These are phyloP conservation scores for Posidonia australis DNA, from an alignment of 106 monocot genomes.

Conservation along the genomic window DNA sequence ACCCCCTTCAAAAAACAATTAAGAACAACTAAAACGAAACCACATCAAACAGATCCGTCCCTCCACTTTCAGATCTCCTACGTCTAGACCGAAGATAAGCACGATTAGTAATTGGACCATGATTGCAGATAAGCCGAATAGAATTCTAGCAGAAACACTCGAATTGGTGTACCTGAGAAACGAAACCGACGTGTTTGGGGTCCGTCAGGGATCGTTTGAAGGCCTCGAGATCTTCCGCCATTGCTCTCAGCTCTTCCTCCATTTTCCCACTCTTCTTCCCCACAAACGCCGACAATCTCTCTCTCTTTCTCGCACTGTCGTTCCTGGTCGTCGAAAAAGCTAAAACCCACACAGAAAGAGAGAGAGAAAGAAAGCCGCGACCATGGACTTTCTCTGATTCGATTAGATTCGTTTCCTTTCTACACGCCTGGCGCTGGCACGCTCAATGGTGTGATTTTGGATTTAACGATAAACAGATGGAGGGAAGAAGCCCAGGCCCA, in stretches of 20 bases:
- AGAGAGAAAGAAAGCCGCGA: no score
- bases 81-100: background rate
- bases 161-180: slow-evolving; percentile 25
- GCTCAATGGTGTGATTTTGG: no score
- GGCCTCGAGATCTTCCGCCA: slow-evolving; percentile 29
- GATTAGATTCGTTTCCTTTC: no score
- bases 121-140: background rate
- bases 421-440: no score
- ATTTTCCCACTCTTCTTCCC: slow-evolving; percentile 3
- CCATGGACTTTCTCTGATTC: no score
- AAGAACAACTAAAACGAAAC: background rate
- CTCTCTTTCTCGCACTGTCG: background rate
- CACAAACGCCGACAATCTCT: background rate
- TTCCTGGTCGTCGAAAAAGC: no score
- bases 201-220: slow-evolving; percentile 21
- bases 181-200: slow-evolving; percentile 1
- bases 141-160: background rate
- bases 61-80: background rate
- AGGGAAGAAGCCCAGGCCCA: no score
- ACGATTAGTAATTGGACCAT: background rate
- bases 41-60: background rate
- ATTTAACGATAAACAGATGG: no score
- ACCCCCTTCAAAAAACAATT: background rate
- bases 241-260: slow-evolving; percentile 38
- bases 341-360: no score